phyloP scores from a whole-genome alignment of 2,329 filamentous ascomycete genomes.

The Aplosporella prunicola region DNA sequence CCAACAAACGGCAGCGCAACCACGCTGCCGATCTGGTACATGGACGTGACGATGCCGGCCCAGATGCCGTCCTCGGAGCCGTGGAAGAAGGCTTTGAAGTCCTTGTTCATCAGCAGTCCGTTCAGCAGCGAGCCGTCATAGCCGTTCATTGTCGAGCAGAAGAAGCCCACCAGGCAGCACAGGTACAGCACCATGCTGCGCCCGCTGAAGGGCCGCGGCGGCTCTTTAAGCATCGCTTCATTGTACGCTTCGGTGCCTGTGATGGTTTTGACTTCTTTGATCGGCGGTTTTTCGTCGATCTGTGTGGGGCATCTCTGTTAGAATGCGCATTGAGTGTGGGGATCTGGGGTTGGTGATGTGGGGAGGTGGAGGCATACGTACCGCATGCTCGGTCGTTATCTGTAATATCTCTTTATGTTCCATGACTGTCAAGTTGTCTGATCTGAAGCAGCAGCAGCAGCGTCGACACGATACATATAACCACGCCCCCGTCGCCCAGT shows the following conservation, averaged over 20 bases:
- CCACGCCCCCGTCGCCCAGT: too few relatives aligned
- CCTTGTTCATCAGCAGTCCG: slow-evolving; percentile 37
- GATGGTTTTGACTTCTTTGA: slow-evolving; percentile 41
- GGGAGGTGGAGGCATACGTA: too few relatives aligned
- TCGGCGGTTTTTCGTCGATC: too few relatives aligned
- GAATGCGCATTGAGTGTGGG: too few relatives aligned
- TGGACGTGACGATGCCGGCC: slow-evolving; percentile 41
- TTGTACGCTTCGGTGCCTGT: slow-evolving; percentile 45
- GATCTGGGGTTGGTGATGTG: too few relatives aligned
- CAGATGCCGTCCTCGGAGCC: slow-evolving; percentile 31
- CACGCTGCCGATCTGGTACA: slow-evolving; percentile 41
- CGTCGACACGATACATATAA: too few relatives aligned
- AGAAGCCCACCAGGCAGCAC: slow-evolving; percentile 13
- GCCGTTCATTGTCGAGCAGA: slow-evolving; percentile 31
- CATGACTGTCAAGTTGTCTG: too few relatives aligned
- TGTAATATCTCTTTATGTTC: too few relatives aligned
- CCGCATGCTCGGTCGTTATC: too few relatives aligned
- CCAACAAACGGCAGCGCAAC: slow-evolving; percentile 36
- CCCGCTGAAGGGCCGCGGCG: slow-evolving; percentile 23
- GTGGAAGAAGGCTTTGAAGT: slow-evolving; percentile 36
- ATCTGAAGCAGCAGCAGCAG: too few relatives aligned
- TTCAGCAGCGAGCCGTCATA: slow-evolving; percentile 43
- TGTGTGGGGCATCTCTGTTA: too few relatives aligned
- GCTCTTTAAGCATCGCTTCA: slow-evolving; percentile 47
- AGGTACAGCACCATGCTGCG: slow-evolving; percentile 18